Evolutionary conservation across 495 filamentous ascomycete genomes (phyloP), one percentile per base, ranked within the genome.

Genomic region (Echria macrotheca): DNA sequence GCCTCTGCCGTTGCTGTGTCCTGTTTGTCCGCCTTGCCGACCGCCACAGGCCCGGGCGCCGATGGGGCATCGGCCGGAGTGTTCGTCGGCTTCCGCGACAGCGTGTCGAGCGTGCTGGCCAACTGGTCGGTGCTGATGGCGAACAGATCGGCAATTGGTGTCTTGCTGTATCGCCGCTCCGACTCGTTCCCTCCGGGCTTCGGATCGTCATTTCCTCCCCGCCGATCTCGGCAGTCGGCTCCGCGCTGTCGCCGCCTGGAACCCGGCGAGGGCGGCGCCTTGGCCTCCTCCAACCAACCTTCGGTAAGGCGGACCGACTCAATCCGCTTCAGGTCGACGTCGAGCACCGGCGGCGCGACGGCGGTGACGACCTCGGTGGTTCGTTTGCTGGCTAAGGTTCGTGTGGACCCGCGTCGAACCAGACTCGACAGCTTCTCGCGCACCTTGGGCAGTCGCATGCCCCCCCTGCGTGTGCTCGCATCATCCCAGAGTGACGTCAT

Each of bases 401-500:
- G n/a, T n/a, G n/a, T n/a, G 6, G 38, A 41, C 38, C 38, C 38
- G 19, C 38, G 38, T 6, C 38, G 38, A 17, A 41, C 21, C 38
- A 41, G 21, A 22, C 38, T 25, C 38, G 38, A 41, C 5, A 41
- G 19, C 38, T 41, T 41, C 21, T 41, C 38, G 18, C 38, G 38
- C 15, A 41, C 38, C 17, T 41, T 41, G 36, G 36, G 36, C 10
- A 15, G 36, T 18, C 36, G 36, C 38, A 41, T 14, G 35, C 21
- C 21, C 35, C n/a, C n/a, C n/a, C n/a, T n/a, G n/a, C n/a, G n/a
- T 14, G 35, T 17, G 11, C 11, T 37, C n/a, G 35, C 38, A 23
- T 41, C 38, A 14, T 41, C 38, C 38, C 38, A 41, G 15, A 22
- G 38, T 41, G 38, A 41, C n/a, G 38, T 14, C 38, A 41, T 41